Percentiles rank a stretch among this genome's conserved stretches.
Conservation (phyloP, 352 stramenopile genomes). For the Elongisporangium prolatum region DNA sequence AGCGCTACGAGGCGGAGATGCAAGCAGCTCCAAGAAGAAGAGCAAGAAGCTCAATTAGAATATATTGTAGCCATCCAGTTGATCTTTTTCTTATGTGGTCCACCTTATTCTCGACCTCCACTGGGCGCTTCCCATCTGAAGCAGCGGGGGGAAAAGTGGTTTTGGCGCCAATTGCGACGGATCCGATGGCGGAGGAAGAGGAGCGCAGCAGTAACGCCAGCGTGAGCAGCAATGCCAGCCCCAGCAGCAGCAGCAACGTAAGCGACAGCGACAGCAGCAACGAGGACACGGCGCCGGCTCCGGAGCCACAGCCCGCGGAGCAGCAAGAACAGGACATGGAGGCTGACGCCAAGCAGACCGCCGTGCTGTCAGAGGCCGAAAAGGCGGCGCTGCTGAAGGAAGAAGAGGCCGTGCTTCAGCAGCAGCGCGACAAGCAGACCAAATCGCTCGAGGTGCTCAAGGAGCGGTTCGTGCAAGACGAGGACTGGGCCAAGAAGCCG, state of each 20-base stretch:
- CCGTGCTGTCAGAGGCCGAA: slow-evolving; percentile 53
- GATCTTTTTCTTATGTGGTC: neutral
- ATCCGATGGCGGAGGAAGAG: slow-evolving; percentile 26
- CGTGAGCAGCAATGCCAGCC: slow-evolving; percentile 17
- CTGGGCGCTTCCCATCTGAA: neutral
- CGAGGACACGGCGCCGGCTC: slow-evolving; percentile 11
- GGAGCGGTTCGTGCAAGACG: slow-evolving; percentile 50
- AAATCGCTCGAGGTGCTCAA: slow-evolving; percentile 73
- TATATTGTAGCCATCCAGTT: too few species aligned
- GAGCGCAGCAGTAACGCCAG: slow-evolving; percentile 22
- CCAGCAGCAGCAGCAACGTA: slow-evolving; percentile 17
- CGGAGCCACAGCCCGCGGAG: slow-evolving; percentile 2
- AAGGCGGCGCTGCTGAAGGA: slow-evolving; percentile 52
- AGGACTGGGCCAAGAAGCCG: slow-evolving; percentile 39
- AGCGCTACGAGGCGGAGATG: slow-evolving; percentile 31
- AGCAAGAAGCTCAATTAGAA: slow-evolving; percentile 31
- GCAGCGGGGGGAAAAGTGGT: neutral
- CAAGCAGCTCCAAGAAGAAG: slow-evolving; percentile 30
- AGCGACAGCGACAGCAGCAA: slow-evolving; percentile 19
- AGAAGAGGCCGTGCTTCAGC: slow-evolving; percentile 60
- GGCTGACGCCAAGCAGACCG: slow-evolving; percentile 25
- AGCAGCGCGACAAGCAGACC: slow-evolving; percentile 75
- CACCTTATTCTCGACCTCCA: neutral
- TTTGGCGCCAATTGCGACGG: slow-evolving; percentile 7
- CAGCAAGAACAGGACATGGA: slow-evolving; percentile 9